Evolutionary conservation across 805 yeast species (phyloP).

Genomic region (Nakazawaea ishiwadae): DNA sequence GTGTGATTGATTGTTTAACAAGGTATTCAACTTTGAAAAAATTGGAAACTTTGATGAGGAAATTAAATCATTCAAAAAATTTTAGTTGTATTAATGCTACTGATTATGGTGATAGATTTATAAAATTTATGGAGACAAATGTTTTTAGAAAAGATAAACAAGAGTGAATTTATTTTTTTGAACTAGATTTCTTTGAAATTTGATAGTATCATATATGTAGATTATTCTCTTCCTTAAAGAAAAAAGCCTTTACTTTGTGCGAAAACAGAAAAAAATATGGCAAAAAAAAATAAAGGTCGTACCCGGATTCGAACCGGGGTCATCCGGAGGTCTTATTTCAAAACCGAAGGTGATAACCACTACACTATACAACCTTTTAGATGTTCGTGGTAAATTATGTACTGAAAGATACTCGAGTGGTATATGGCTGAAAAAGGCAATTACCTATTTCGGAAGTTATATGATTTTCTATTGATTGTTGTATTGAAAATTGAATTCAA

Average conservation of each 20-base stretch:
- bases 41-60: conserved; percentile 82
- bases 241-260: too few relatives aligned
- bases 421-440: neutral
- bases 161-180: too few relatives aligned
- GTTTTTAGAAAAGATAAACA: conserved; percentile 70
- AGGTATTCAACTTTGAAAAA: conserved; percentile 68
- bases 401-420: neutral
- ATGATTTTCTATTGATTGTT: too few relatives aligned
- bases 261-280: too few relatives aligned
- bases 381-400: neutral
- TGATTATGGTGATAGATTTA: conserved; percentile 87
- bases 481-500: too few relatives aligned
- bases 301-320: conserved; percentile 89
- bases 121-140: conserved; percentile 51
- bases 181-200: too few relatives aligned
- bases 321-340: conserved; percentile 41
- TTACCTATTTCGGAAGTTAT: too few relatives aligned
- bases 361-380: conserved; percentile 47
- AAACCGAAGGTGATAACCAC: conserved; percentile 60
- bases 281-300: conserved; percentile 55
- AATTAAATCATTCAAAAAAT: conserved; percentile 60
- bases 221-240: too few relatives aligned
- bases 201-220: too few relatives aligned
- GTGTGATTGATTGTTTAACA: conserved; percentile 92
- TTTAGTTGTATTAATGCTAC: conserved; percentile 82